Percentiles rank a stretch among this genome's conserved stretches.
Conservation (phyloP, 2,329 filamentous ascomycete genomes). For the Aspergillus brasiliensis region DNA sequence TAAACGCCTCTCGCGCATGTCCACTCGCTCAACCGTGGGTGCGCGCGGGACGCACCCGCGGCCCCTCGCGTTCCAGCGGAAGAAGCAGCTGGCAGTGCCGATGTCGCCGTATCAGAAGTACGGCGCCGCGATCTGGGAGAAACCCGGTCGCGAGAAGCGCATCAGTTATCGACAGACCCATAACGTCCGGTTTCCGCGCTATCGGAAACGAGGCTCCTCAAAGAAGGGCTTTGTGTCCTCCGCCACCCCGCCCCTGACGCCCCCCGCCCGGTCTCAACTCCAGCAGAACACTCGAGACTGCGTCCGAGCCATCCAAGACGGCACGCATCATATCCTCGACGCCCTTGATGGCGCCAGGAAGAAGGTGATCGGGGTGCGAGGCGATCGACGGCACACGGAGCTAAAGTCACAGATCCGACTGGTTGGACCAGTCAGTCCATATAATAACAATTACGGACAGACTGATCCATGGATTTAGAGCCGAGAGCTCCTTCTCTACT, state of each 20-base stretch:
- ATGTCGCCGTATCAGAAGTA: slow-evolving; percentile 42
- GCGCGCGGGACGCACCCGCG: slow-evolving; percentile 8
- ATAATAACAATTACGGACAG: slow-evolving; percentile 24
- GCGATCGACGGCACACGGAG: slow-evolving; percentile 39
- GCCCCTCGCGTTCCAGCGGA: slow-evolving; percentile 7
- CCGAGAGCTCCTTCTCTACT: neutral
- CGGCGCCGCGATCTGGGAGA: slow-evolving; percentile 39
- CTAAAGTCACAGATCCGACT: slow-evolving; percentile 46
- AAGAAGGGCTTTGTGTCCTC: slow-evolving; percentile 12
- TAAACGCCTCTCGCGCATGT: slow-evolving; percentile 16
- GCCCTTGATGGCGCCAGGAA: slow-evolving; percentile 38
- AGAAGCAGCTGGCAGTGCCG: slow-evolving; percentile 36
- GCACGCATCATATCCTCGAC: slow-evolving; percentile 29
- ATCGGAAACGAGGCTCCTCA: slow-evolving; percentile 12
- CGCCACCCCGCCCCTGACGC: slow-evolving; percentile 19
- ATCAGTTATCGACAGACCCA: slow-evolving; percentile 22
- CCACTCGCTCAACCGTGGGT: slow-evolving; percentile 19
- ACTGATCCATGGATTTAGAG: slow-evolving; percentile 33
- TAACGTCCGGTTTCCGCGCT: slow-evolving; percentile 25
- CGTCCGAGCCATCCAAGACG: slow-evolving; percentile 27
- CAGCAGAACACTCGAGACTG: slow-evolving; percentile 30
- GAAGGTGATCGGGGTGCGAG: slow-evolving; percentile 35
- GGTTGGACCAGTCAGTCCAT: slow-evolving; percentile 40
- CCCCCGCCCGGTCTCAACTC: slow-evolving; percentile 23
- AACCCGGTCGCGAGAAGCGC: slow-evolving; percentile 27